phyloP scores from a whole-genome alignment of 352 stramenopile species.

The Phytophthora sp. region DNA sequence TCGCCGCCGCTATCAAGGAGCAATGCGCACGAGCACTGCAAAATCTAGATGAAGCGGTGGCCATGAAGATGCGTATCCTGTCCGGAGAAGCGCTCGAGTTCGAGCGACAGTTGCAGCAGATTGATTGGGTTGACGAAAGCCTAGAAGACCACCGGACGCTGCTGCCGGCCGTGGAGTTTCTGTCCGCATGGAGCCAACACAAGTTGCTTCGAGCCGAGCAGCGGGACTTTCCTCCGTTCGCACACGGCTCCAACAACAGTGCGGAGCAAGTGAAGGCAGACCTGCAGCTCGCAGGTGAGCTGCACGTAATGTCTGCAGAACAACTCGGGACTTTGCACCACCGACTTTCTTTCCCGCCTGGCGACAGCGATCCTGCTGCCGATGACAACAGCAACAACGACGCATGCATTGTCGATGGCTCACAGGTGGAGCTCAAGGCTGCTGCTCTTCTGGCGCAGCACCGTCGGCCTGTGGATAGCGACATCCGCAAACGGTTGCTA shows the following conservation, averaged over 20 bases:
- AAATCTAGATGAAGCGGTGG: slow-evolving; percentile 47
- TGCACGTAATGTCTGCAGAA: slow-evolving; percentile 52
- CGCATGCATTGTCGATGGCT: not conserved
- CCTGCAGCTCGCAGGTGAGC: slow-evolving; percentile 60
- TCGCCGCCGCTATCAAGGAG: slow-evolving; percentile 53
- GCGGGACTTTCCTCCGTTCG: slow-evolving; percentile 61
- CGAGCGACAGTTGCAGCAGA: slow-evolving; percentile 66
- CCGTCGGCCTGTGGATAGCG: slow-evolving; percentile 26
- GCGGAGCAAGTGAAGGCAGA: slow-evolving; percentile 68
- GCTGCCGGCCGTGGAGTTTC: slow-evolving; percentile 60
- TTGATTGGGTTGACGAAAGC: slow-evolving; percentile 74
- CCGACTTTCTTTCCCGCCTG: slow-evolving; percentile 1
- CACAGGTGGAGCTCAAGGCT: slow-evolving; percentile 20
- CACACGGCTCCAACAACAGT: slow-evolving; percentile 21
- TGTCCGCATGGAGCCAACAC: slow-evolving; percentile 72
- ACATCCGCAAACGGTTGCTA: slow-evolving; percentile 45
- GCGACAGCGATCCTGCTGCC: slow-evolving; percentile 3
- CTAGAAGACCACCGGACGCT: slow-evolving; percentile 56
- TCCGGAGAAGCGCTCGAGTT: slow-evolving; percentile 68
- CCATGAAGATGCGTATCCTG: slow-evolving; percentile 55
- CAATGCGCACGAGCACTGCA: slow-evolving; percentile 57
- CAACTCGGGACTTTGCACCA: slow-evolving; percentile 23
- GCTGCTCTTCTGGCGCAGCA: slow-evolving; percentile 21
- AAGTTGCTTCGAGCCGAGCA: slow-evolving; percentile 69
- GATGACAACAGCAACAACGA: slow-evolving; percentile 10